Evolutionary conservation across 805 yeast species (phyloP).

Genomic region (Ogataea minuta): DNA sequence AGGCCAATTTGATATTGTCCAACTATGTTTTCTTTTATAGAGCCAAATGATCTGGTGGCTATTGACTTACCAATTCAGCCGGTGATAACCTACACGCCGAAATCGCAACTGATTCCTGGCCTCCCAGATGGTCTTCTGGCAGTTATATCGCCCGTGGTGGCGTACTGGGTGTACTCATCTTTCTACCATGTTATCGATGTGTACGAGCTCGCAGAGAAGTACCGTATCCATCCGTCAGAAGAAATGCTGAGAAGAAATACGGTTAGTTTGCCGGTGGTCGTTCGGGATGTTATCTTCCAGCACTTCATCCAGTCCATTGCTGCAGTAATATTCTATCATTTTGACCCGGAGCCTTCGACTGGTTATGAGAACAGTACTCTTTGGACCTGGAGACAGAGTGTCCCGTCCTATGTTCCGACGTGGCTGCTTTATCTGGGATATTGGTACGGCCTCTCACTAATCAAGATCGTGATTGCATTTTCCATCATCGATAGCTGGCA

Average conservation of each 20-base stretch:
- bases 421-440: constrained; percentile 50
- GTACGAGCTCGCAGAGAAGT: constrained; percentile 71
- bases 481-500: constrained; percentile 92
- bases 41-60: constrained; percentile 23
- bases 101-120: constrained; percentile 50
- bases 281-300: constrained; percentile 80
- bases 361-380: constrained; percentile 47
- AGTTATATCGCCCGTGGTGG: constrained; percentile 69
- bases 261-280: constrained; percentile 65
- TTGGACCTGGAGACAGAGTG: constrained; percentile 44
- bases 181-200: constrained; percentile 76
- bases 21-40: constrained; percentile 9
- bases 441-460: constrained; percentile 58
- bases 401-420: constrained; percentile 44
- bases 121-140: constrained; percentile 74
- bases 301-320: constrained; percentile 78
- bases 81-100: constrained; percentile 25
- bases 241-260: constrained; percentile 77
- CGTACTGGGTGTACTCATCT: constrained; percentile 78
- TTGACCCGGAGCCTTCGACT: constrained; percentile 56
- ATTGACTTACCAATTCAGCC: constrained; percentile 30
- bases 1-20: background rate
- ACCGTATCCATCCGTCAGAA: constrained; percentile 89
- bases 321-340: constrained; percentile 52
- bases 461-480: constrained; percentile 63